Conservation (phyloP, 345 rosid species). For the Geranium brycei region DNA sequence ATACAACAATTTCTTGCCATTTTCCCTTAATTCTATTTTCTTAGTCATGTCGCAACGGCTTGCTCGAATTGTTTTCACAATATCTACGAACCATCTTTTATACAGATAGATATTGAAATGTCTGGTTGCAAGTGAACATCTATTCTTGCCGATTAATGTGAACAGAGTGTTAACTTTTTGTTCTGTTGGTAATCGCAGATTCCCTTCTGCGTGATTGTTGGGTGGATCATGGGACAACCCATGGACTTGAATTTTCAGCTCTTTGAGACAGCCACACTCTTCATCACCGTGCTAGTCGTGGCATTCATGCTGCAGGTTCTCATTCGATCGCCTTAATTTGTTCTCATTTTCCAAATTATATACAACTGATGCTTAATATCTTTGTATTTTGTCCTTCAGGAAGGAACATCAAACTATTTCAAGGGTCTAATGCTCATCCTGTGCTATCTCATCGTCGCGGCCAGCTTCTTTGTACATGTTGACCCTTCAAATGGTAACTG, state of each 20-base stretch:
- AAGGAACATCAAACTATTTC: conserved; percentile 37
- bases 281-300: conserved; percentile 31
- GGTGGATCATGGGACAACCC: conserved; percentile 29
- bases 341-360: conserved; percentile 1
- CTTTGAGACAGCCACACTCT: conserved; percentile 35
- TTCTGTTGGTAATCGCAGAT: conserved; percentile 17
- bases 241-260: conserved; percentile 40
- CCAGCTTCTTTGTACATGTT: conserved; percentile 38
- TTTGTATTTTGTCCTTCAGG: conserved; percentile 18
- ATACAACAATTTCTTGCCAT: no score
- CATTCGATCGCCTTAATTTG: no score
- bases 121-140: no score
- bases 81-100: no score
- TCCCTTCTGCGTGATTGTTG: conserved; percentile 31
- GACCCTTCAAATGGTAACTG: conserved; percentile 23
- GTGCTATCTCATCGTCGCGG: conserved; percentile 40
- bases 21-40: no score
- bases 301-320: conserved; percentile 37
- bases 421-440: conserved; percentile 41
- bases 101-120: no score
- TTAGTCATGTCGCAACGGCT: no score
- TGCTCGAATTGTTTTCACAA: no score
- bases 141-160: no score
- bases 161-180: not conserved
- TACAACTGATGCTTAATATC: not conserved